Percentiles rank a stretch among this genome's conserved stretches.
Conservation (phyloP, 208 protist species). For the Naegleria gruberi region DNA sequence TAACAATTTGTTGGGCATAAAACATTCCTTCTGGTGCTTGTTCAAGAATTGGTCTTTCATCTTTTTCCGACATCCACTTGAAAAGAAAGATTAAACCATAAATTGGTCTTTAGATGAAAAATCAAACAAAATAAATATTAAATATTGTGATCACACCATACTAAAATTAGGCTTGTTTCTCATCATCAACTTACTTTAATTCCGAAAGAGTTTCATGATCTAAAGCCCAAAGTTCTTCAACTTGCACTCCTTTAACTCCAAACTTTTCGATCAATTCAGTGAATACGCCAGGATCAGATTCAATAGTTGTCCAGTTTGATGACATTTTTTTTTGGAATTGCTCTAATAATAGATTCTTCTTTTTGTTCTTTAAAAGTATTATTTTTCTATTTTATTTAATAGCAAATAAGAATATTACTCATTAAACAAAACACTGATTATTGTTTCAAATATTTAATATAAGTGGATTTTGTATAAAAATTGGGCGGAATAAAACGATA, state of each 20-base stretch:
- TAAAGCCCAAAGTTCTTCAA: slow-evolving; percentile 86
- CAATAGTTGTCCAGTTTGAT: background rate
- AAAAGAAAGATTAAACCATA: slow-evolving; percentile 94
- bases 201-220: slow-evolving; percentile 55
- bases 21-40: slow-evolving; percentile 56
- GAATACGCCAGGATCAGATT: slow-evolving; percentile 84
- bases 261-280: slow-evolving; percentile 86
- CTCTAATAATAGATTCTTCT: too few species aligned
- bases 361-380: too few species aligned
- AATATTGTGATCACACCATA: background rate
- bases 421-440: too few species aligned
- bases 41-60: slow-evolving; percentile 29
- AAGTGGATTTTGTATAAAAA: too few species aligned
- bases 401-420: too few species aligned
- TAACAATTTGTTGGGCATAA: slow-evolving; percentile 89
- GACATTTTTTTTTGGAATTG: background rate
- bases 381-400: too few species aligned
- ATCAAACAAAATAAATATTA: background rate
- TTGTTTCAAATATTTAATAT: too few species aligned
- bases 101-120: slow-evolving; percentile 48
- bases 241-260: slow-evolving; percentile 84
- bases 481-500: too few species aligned
- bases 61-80: slow-evolving; percentile 66
- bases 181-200: slow-evolving; percentile 27
- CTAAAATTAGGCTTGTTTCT: background rate